Evolutionary conservation across 2,329 filamentous ascomycete species (phyloP), one percentile per base, ranked within the genome.

Genomic region (Phoma herbarum): DNA sequence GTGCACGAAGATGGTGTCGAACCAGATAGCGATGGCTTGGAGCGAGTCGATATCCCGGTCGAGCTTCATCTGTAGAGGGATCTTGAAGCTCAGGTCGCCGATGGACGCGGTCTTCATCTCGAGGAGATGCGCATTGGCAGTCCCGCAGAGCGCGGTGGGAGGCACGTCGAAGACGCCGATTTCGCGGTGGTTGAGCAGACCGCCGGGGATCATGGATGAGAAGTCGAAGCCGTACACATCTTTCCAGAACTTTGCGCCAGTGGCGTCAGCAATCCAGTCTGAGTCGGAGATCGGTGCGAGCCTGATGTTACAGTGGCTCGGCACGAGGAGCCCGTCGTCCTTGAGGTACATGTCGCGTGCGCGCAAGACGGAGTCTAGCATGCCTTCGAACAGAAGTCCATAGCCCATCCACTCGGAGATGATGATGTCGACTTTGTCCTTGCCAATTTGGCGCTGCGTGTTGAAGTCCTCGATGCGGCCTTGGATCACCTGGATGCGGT

Each of bases 371-470:
- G 92, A 96, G 64, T 95, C 92, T 26, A 98, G 87, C 93, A 98
- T 98, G 55, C 93, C 92, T 79, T 98, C 93, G 77, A 96, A 98
- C 6, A 97, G 84, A 18, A 97, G 84, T 64, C 89, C 91, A 75
- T 98, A 98, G 28, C 93, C 93, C 93, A 98, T 98, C 93, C 93
- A 98, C 77, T 98, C 93, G 59, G 91, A 96, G 60, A 98, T 89
- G 73, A 98, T 97, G 71, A 98, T 90, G 78, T 98, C 94, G 44
- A 97, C 93, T 71, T 93, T 83, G 26, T 70, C 63, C 46, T 73
- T 70, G 12, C 74, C 73, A 26, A 76, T 73, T 33, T 71, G 59
- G 35, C 71, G 53, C 91, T 93, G 22, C 93, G 84, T 56, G 79
- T 83, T 54, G 61, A 96, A 90, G 66, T 97, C 93, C 76, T 98